Conservation (phyloP, 2,329 filamentous ascomycete genomes). For the Ophiostoma australiae region DNA sequence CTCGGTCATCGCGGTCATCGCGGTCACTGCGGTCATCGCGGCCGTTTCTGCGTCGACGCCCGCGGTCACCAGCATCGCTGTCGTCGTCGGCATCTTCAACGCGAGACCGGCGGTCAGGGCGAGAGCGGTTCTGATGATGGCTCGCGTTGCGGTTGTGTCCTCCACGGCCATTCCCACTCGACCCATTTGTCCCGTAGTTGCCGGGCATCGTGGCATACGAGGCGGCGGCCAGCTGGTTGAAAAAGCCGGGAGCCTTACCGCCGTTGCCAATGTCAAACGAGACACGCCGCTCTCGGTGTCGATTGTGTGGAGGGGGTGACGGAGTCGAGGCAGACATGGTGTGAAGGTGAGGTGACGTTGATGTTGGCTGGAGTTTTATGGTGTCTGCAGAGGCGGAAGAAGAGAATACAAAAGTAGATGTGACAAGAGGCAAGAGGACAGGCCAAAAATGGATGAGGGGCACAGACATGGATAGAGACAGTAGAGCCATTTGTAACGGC, state of each 20-base stretch:
- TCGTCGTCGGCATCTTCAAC: constrained; percentile 19
- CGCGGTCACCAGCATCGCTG: too few relatives aligned
- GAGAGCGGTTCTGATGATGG: background rate
- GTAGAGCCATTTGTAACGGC: too few relatives aligned
- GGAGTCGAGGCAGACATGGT: background rate
- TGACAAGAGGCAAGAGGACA: background rate
- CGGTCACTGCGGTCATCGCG: background rate
- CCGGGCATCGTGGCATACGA: background rate
- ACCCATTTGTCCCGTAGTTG: background rate
- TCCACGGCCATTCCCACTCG: background rate
- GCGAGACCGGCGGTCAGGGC: constrained; percentile 20
- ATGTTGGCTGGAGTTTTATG: background rate
- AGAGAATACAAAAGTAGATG: background rate
- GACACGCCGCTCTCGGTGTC: constrained; percentile 21
- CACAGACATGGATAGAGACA: background rate
- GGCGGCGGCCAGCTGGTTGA: constrained; percentile 16
- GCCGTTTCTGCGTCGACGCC: background rate
- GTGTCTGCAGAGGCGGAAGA: background rate
- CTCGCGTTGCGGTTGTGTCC: background rate
- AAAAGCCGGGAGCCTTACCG: constrained; percentile 15
- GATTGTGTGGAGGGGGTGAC: constrained; percentile 13
- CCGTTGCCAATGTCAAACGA: constrained; percentile 20
- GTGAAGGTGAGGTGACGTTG: background rate
- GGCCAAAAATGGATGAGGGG: background rate
- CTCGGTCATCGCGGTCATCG: background rate